These are phyloP conservation scores for Nemania sp. DNA, from an alignment of 2,329 filamentous ascomycete genomes.

Conservation along the genomic window DNA sequence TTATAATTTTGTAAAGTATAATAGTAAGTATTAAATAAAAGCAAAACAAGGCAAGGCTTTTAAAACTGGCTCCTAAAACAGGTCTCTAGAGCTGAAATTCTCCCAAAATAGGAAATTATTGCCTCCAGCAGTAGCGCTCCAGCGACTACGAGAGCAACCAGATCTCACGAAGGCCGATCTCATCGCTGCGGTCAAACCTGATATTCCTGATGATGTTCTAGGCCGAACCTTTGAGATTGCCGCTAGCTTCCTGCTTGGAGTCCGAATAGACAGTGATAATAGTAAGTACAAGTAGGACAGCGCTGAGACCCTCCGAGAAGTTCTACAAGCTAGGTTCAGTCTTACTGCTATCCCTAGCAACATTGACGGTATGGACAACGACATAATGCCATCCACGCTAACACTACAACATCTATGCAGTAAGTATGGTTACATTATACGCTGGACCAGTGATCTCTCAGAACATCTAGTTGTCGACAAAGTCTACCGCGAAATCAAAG, in stretches of 20 bases:
- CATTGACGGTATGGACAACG: not conserved
- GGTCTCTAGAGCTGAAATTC: too few species aligned
- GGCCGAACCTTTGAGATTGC: not conserved
- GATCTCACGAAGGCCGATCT: not conserved
- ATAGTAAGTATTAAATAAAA: too few species aligned
- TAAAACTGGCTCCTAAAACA: too few species aligned
- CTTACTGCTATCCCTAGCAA: not conserved
- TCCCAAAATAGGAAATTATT: too few species aligned
- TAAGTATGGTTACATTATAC: not conserved
- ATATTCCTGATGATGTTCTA: not conserved
- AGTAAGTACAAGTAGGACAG: not conserved
- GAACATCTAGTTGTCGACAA: not conserved
- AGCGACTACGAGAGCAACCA: too few species aligned
- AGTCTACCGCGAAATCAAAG: slow-evolving; percentile 7
- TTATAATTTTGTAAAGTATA: too few species aligned
- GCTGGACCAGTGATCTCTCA: slow-evolving; percentile 13
- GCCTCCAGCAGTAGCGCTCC: too few species aligned
- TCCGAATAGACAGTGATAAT: not conserved
- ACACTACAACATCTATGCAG: slow-evolving; percentile 14
- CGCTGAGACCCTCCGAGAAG: not conserved
- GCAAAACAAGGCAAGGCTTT: too few species aligned
- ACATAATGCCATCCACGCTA: slow-evolving; percentile 2
- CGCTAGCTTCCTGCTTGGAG: not conserved
- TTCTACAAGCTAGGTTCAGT: not conserved
- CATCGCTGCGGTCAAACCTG: not conserved